Evolutionary conservation across 2,329 filamentous ascomycete species (phyloP).

Genomic region (Piedraia hortae): DNA sequence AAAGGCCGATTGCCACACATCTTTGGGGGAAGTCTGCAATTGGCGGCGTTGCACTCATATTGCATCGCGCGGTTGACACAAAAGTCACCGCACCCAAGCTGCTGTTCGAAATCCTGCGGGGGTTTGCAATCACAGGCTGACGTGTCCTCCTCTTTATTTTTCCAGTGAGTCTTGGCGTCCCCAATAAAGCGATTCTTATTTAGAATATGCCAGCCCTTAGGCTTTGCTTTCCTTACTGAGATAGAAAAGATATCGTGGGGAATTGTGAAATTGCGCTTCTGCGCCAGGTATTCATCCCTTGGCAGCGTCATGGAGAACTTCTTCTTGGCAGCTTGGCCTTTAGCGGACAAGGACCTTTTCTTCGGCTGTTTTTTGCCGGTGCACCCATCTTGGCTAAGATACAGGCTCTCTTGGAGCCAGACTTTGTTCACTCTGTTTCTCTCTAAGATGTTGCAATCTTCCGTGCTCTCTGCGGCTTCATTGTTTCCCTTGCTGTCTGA

Average conservation of each 20-base stretch:
- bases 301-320: conserved; percentile 10
- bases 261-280: conserved; percentile 49
- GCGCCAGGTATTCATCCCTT: conserved; percentile 25
- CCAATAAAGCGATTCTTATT: conserved; percentile 65
- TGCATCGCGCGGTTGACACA: conserved; percentile 94
- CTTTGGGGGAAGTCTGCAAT: conserved; percentile 53
- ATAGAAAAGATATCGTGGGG: conserved; percentile 70
- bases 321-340: conserved; percentile 37
- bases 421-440: conserved; percentile 33
- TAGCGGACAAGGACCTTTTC: too few relatives aligned
- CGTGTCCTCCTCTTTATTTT: conserved; percentile 6
- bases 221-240: conserved; percentile 54
- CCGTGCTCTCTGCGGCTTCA: too few relatives aligned
- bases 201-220: conserved; percentile 75
- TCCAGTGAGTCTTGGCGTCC: conserved; percentile 13
- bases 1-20: conserved; percentile 72
- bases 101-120: conserved; percentile 22
- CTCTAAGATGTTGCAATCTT: too few relatives aligned
- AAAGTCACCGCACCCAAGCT: conserved; percentile 62
- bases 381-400: conserved; percentile 44
- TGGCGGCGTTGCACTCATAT: conserved; percentile 79
- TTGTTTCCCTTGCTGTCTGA: too few relatives aligned
- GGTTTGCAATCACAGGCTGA: conserved; percentile 40
- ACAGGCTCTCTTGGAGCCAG: conserved; percentile 61
- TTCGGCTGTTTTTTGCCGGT: too few relatives aligned